These are phyloP conservation scores for Aspergillus bridgeri DNA, from an alignment of 495 filamentous ascomycete species.

Conservation along the genomic window DNA sequence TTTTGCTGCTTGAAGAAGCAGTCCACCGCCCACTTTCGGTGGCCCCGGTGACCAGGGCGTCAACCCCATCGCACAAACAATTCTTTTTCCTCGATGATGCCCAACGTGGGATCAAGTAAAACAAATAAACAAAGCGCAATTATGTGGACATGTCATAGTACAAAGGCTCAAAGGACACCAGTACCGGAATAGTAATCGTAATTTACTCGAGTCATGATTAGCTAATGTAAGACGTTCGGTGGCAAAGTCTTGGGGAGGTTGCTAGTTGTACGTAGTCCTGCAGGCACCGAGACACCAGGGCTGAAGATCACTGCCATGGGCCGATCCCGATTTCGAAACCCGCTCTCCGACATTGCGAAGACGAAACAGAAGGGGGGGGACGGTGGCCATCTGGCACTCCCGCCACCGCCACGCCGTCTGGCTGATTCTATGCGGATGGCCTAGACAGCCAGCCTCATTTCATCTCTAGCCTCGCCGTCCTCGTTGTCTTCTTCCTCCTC, in stretches of 20 bases:
- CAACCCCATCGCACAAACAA: slow-evolving; percentile 10
- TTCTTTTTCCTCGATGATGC: neutral
- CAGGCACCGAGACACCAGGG: neutral
- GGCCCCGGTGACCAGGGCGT: slow-evolving; percentile 35
- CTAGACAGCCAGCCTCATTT: neutral
- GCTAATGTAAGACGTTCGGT: neutral
- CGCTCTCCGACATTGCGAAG: neutral
- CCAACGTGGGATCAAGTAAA: neutral
- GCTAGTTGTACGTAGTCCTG: no score
- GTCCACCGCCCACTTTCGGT: slow-evolving; percentile 22
- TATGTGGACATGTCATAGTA: no score
- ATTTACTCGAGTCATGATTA: neutral
- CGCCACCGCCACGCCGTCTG: neutral
- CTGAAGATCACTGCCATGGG: neutral
- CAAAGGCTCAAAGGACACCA: neutral
- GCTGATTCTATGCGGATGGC: neutral
- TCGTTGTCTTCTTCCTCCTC: slow-evolving; percentile 30
- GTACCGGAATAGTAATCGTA: no score
- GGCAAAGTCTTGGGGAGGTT: no score
- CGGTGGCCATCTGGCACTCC: neutral
- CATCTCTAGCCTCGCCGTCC: slow-evolving; percentile 11
- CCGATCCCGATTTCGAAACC: neutral
- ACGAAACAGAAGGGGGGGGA: neutral
- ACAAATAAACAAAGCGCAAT: neutral
- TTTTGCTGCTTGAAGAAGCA: slow-evolving; percentile 38